These are phyloP conservation scores for Balakata baccata DNA, from an alignment of 345 rosid genomes.

Conservation along the genomic window DNA sequence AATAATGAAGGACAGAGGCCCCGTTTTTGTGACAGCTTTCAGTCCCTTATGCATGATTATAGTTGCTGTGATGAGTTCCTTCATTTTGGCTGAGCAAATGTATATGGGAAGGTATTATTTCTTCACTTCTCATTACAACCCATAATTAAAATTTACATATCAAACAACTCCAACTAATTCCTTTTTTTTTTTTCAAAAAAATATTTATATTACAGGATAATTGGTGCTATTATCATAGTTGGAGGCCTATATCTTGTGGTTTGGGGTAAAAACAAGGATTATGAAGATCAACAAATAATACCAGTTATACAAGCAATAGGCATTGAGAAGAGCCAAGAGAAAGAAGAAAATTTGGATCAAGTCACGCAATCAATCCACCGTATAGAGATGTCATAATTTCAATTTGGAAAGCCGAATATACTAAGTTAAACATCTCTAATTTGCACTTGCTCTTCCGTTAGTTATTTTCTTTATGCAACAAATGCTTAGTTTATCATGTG, in stretches of 20 bases:
- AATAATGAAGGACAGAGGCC: constrained; percentile 77
- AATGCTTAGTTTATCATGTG: not conserved
- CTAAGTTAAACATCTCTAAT: not conserved
- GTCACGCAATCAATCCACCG: constrained; percentile 22
- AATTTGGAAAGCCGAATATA: not conserved
- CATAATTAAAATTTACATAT: not conserved
- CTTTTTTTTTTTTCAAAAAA: no score
- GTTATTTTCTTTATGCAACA: not conserved
- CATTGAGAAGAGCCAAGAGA: constrained; percentile 7
- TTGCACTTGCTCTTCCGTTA: not conserved
- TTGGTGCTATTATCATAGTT: constrained; percentile 71
- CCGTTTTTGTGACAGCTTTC: constrained; percentile 87
- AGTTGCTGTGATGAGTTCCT: constrained; percentile 66
- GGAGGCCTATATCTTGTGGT: constrained; percentile 75
- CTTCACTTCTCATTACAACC: not conserved
- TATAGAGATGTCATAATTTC: not conserved
- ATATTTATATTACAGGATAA: constrained; percentile 46
- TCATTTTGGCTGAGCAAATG: constrained; percentile 77
- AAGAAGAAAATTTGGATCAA: constrained; percentile 28
- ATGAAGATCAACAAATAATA: constrained; percentile 28
- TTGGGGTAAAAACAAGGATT: constrained; percentile 85
- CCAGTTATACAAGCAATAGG: constrained; percentile 25
- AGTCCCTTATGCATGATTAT: constrained; percentile 75
- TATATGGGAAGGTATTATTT: constrained; percentile 81
- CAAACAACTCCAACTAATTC: not conserved